phyloP scores from a whole-genome alignment of 1,284 basidiomycete genomes.

The Irpex sp. region DNA sequence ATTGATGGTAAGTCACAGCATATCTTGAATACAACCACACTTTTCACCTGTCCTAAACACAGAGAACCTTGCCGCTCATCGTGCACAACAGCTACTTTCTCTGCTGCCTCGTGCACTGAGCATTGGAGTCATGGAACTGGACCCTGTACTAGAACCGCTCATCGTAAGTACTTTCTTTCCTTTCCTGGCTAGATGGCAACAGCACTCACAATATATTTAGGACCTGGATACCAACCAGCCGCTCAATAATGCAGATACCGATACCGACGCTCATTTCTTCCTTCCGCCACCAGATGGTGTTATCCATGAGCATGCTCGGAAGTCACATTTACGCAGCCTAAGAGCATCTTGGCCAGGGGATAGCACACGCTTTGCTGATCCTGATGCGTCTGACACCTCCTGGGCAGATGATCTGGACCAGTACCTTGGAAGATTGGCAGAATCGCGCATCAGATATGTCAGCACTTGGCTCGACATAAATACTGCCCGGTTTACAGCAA shows the following conservation, averaged over 20 bases:
- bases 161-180: neutral
- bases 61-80: slow-evolving; percentile 58
- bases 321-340: slow-evolving; percentile 28
- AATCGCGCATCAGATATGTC: slow-evolving; percentile 42
- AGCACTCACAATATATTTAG: slow-evolving; percentile 24
- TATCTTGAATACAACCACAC: too few species aligned
- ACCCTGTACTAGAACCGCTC: slow-evolving; percentile 40
- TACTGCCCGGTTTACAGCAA: slow-evolving; percentile 39
- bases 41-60: too few species aligned
- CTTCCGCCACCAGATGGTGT: slow-evolving; percentile 21
- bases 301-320: slow-evolving; percentile 20
- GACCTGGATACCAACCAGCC: slow-evolving; percentile 45
- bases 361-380: slow-evolving; percentile 25
- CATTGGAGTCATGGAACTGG: slow-evolving; percentile 42
- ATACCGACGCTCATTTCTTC: slow-evolving; percentile 32
- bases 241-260: slow-evolving; percentile 34
- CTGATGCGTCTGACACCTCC: slow-evolving; percentile 28
- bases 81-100: slow-evolving; percentile 39
- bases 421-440: slow-evolving; percentile 36
- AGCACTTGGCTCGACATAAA: slow-evolving; percentile 48
- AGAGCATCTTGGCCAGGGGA: slow-evolving; percentile 30
- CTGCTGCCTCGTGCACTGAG: slow-evolving; percentile 44
- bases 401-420: slow-evolving; percentile 37
- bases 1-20: slow-evolving; percentile 51
- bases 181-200: too few species aligned